phyloP scores from a whole-genome alignment of 129 eudicot genomes.

The Dittrichia graveolens region DNA sequence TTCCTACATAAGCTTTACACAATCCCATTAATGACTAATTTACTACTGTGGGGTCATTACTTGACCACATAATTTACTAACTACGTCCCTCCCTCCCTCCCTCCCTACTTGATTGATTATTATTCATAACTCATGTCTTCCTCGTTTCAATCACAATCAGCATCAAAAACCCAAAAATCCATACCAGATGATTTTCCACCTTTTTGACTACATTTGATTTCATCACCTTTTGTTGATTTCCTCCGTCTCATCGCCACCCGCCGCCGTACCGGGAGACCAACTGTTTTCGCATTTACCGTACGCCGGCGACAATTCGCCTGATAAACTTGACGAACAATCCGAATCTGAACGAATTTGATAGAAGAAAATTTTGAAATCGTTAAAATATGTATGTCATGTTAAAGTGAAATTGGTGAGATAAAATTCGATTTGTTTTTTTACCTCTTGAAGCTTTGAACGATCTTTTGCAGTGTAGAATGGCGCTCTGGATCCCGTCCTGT shows the following conservation, averaged over 20 bases:
- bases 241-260: constrained; percentile 7
- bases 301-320: constrained; percentile 9
- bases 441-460: constrained; percentile 87
- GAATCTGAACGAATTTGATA: constrained; percentile 13
- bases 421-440: constrained; percentile 26
- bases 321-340: constrained; percentile 29
- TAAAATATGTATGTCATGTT: not conserved
- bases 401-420: not conserved
- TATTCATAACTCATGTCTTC: constrained; percentile 19
- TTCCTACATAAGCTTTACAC: constrained; percentile 6
- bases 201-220: constrained; percentile 23
- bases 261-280: constrained; percentile 17
- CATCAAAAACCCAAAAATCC: constrained; percentile 38
- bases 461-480: constrained; percentile 87
- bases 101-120: constrained; percentile 27
- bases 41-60: constrained; percentile 16
- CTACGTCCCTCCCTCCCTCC: constrained; percentile 14
- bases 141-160: constrained; percentile 46
- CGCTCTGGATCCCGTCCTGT: constrained; percentile 94
- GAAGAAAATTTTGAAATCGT: not conserved
- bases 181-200: constrained; percentile 20
- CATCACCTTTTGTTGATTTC: constrained; percentile 19
- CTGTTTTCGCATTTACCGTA: not conserved
- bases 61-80: constrained; percentile 22
- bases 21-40: constrained; percentile 32